Evolutionary conservation across 2,329 filamentous ascomycete species (phyloP).

Genomic region (Fusarium sp.): DNA sequence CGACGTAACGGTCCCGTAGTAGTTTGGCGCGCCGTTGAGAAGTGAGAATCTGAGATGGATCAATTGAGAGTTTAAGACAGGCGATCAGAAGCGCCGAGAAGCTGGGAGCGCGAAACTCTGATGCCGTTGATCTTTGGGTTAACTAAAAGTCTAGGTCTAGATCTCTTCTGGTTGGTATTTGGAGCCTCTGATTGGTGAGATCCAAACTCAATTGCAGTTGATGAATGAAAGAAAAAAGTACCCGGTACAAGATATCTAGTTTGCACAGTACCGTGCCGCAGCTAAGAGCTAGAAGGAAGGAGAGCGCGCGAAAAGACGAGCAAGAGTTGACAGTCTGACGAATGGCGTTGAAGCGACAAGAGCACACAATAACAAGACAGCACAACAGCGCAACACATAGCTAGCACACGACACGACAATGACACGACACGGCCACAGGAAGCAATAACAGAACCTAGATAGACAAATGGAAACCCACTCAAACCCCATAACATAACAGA

Average conservation of each 20-base stretch:
- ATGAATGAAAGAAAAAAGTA: constrained; percentile 21
- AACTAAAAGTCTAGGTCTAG: too few relatives aligned
- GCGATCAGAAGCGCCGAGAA: constrained; percentile 28
- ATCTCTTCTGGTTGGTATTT: constrained; percentile 29
- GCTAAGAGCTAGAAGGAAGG: constrained; percentile 39
- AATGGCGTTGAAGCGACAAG: constrained; percentile 37
- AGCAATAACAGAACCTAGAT: constrained; percentile 37
- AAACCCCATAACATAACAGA: constrained; percentile 29
- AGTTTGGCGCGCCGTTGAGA: constrained; percentile 41
- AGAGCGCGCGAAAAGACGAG: constrained; percentile 33
- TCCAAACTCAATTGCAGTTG: constrained; percentile 24
- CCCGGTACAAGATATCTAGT: constrained; percentile 29
- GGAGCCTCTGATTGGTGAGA: constrained; percentile 28
- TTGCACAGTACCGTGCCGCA: constrained; percentile 46
- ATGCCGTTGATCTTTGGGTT: constrained; percentile 21
- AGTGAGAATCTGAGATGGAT: constrained; percentile 17
- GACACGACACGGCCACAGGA: constrained; percentile 39
- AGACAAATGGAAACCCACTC: constrained; percentile 23
- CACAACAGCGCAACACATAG: constrained; percentile 44
- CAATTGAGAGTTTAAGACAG: constrained; percentile 12
- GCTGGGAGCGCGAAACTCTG: constrained; percentile 43
- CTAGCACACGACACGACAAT: constrained; percentile 43
- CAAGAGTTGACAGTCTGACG: constrained; percentile 25
- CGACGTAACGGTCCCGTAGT: constrained; percentile 35
- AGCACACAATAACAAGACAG: constrained; percentile 43